A percentile compares a stretch with the other conserved stretches of the same genome.
Conservation (phyloP, 2,329 filamentous ascomycete species). For the Hirsutella rhossiliensis region DNA sequence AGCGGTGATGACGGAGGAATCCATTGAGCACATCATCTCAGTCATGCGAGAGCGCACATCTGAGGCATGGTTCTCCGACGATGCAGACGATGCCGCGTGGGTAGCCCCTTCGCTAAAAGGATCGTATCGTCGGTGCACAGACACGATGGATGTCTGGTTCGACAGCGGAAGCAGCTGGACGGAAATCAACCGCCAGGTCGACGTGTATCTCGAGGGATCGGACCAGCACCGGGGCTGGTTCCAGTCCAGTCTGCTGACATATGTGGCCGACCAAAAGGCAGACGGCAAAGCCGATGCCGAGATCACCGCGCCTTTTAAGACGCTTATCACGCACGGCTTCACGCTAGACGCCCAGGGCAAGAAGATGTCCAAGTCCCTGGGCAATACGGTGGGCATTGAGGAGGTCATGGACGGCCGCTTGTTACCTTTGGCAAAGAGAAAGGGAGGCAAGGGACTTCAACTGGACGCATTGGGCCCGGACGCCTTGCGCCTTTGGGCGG, state of each 20-base stretch:
- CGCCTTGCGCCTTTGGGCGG: slow-evolving; percentile 80
- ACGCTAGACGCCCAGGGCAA: slow-evolving; percentile 80
- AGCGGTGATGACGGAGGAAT: slow-evolving; percentile 67
- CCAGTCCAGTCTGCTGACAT: slow-evolving; percentile 85
- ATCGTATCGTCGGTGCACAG: slow-evolving; percentile 61
- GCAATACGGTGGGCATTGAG: slow-evolving; percentile 71
- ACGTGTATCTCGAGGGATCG: slow-evolving; percentile 86
- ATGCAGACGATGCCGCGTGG: slow-evolving; percentile 65
- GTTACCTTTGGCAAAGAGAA: slow-evolving; percentile 55
- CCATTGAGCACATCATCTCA: slow-evolving; percentile 72
- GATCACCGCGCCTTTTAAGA: slow-evolving; percentile 59
- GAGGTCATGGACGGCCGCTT: slow-evolving; percentile 80
- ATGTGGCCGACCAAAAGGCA: slow-evolving; percentile 51
- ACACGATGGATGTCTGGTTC: slow-evolving; percentile 99
- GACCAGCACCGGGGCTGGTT: slow-evolving; percentile 99
- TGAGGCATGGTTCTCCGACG: slow-evolving; percentile 93
- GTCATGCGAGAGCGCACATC: slow-evolving; percentile 67
- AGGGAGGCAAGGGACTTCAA: slow-evolving; percentile 26
- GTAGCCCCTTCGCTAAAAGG: slow-evolving; percentile 51
- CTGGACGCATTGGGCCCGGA: slow-evolving; percentile 69
- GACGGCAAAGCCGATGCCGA: slow-evolving; percentile 14
- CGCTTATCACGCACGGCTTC: slow-evolving; percentile 91
- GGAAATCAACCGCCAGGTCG: slow-evolving; percentile 45
- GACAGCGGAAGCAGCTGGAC: slow-evolving; percentile 95
- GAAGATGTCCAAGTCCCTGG: slow-evolving; percentile 97